Evolutionary conservation across 768 basidiomycete genomes (phyloP), one percentile per base, ranked within the genome.

Genomic region (Leccinum disarticulatum): DNA sequence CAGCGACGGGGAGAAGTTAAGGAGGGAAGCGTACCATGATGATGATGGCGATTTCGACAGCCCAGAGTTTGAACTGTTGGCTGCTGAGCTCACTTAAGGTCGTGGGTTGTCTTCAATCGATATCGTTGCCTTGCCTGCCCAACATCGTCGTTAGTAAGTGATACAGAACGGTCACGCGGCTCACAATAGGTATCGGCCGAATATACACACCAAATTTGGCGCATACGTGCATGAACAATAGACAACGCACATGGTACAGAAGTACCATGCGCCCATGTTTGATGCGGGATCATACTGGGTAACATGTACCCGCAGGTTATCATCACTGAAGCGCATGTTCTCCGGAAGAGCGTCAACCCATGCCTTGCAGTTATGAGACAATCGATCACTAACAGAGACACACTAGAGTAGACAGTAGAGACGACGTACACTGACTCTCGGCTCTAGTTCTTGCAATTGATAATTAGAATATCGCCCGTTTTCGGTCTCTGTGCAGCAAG

Each of bases 191-290:
- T 35, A 53, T 52, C 31, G 48, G 43, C 35, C 27, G 48, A 58
- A 58, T 57, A 52, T 61, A 79, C 83, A 75, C 66, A 91, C 90
- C 72, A 80, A 78, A 64, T 83, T 81, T 36, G 92, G 69, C n/a
- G 83, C 86, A 56, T 91, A 77, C 31, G 81, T 75, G 65, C 84
- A 85, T 59, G 87, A 87, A 47, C 87, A 87, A 64, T 92, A 83
- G 62, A 87, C 77, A 49, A 84, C 78, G 70, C 93, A 90, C 79
- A 91, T 87, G 68, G 79, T 79, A 64, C 83, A 88, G 74, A 83
- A 93, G 65, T 86, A 89, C 91, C 91, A 93, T 10, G 89, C 88
- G 50, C 90, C 88, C 30, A 81, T 81, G 65, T 89, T 91, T 15
- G 87, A 87, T 65, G 83, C 84, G 22, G 90, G 91, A 68, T 90